These are phyloP conservation scores for Lachnellula occidentalis DNA, from an alignment of 2,329 filamentous ascomycete species.

Conservation along the genomic window DNA sequence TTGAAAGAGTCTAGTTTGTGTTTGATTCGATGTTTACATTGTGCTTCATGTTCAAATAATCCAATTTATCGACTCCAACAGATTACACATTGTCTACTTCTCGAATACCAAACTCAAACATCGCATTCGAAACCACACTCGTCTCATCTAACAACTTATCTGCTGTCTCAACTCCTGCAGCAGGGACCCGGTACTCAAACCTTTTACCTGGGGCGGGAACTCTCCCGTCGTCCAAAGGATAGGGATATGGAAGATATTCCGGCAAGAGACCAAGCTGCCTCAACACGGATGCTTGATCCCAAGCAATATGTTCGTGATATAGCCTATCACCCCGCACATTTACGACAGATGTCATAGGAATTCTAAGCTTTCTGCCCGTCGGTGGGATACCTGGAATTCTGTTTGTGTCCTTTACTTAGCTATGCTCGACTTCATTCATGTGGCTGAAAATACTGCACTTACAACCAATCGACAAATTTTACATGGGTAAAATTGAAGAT, in stretches of 20 bases:
- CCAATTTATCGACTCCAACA: too few relatives aligned
- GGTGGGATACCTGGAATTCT: constrained; percentile 55
- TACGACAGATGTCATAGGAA: constrained; percentile 61
- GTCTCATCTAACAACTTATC: too few relatives aligned
- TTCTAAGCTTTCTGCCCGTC: constrained; percentile 47
- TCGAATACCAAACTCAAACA: too few relatives aligned
- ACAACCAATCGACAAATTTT: constrained; percentile 64
- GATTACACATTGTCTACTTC: too few relatives aligned
- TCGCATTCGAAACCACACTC: too few relatives aligned
- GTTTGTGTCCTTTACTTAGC: too few relatives aligned
- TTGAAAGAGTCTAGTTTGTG: too few relatives aligned
- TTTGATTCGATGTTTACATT: too few relatives aligned
- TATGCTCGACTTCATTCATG: too few relatives aligned
- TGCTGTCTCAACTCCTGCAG: too few relatives aligned
- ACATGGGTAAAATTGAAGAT: constrained; percentile 60
- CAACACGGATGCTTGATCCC: constrained; percentile 62
- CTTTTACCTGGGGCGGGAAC: constrained; percentile 31
- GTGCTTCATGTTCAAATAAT: too few relatives aligned
- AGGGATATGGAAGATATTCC: constrained; percentile 37
- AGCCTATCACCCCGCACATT: constrained; percentile 63
- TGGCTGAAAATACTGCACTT: constrained; percentile 30
- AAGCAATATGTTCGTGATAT: constrained; percentile 66
- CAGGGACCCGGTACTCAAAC: too few relatives aligned
- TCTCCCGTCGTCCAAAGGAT: constrained; percentile 35
- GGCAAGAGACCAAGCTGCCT: constrained; percentile 54